Evolutionary conservation across 108 stramenopile genomes (phyloP), one percentile per base, ranked within the genome.

Genomic region (Discostella pseudostelligera): DNA sequence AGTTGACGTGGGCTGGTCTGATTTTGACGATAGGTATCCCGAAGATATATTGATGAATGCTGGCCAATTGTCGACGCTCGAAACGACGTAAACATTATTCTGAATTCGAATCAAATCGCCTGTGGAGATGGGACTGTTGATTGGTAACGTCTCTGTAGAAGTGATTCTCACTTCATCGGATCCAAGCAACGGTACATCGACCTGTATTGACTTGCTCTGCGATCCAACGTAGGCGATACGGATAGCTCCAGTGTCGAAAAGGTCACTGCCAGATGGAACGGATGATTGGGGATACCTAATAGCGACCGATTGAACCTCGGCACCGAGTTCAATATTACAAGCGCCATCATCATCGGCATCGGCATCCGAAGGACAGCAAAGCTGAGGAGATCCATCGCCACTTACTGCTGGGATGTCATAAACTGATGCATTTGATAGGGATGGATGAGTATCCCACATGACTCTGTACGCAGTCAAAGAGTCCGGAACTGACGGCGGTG

Each of bases 91-190:
- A 2, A 69, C 37, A 55, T 59, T 32, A 14, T 44, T 58, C 17
- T 56, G 53, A 22, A 83, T 61, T 35, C 82, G 82, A 50, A 83
- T 72, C 46, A 78, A 59, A 54, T 79, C 78, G 45, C 78, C 78
- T 29, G 39, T 49, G 20, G 28, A 4, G 8, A 83, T 68, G 21
- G 66, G 70, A 49, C 63, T 76, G 44, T 9, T 49, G n/a, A 29
- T 14, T 24, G 76, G 68, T 42, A 77, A 60, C 39, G 50, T 24
- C 16, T 47, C 14, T 19, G 76, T 59, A 24, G 67, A 42, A 57
- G 69, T 65, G 28, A 82, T 60, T 37, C 36, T 39, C 26, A 83
- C 60, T 60, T 62, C 49, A 8, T 44, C 65, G 21, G 76, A 78
- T 10, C 64, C 69, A 19, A 51, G 49, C 20, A 21, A 49, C n/a